These are phyloP conservation scores for Gynandropsis gynandra DNA, from an alignment of 345 rosid species.

Conservation along the genomic window DNA sequence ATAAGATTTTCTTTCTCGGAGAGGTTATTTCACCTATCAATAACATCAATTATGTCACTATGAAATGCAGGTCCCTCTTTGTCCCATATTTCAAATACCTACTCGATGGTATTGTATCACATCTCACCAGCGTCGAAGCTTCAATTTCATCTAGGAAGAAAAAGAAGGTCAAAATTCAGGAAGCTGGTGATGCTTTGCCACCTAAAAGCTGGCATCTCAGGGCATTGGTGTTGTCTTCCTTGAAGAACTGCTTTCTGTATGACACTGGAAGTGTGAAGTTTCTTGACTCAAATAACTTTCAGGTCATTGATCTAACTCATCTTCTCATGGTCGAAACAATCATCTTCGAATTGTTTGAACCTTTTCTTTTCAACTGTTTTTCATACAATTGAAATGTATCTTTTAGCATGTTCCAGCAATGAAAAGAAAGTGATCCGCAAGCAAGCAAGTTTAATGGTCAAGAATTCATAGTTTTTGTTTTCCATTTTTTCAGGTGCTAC, in stretches of 20 bases:
- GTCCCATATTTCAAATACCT: slow-evolving; percentile 85
- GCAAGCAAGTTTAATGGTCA: no score
- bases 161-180: slow-evolving; percentile 69
- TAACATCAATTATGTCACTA: slow-evolving; percentile 11
- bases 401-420: no score
- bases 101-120: slow-evolving; percentile 52
- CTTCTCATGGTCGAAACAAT: slow-evolving; percentile 1
- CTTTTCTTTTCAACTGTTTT: neutral
- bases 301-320: slow-evolving; percentile 35
- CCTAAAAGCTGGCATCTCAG: slow-evolving; percentile 75
- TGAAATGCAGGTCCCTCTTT: slow-evolving; percentile 65
- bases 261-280: slow-evolving; percentile 72
- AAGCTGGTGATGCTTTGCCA: slow-evolving; percentile 27
- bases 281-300: slow-evolving; percentile 75
- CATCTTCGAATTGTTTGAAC: neutral
- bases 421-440: no score
- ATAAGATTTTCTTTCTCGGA: neutral
- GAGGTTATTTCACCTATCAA: neutral
- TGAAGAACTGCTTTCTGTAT: slow-evolving; percentile 72
- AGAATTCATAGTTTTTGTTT: neutral
- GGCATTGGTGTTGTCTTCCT: slow-evolving; percentile 61
- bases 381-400: neutral
- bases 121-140: slow-evolving; percentile 45
- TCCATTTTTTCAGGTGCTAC: slow-evolving; percentile 51
- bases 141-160: slow-evolving; percentile 49